Evolutionary conservation across 2,329 filamentous ascomycete species (phyloP), one percentile per base, ranked within the genome.

Genomic region (Pseudocercospora ulei): DNA sequence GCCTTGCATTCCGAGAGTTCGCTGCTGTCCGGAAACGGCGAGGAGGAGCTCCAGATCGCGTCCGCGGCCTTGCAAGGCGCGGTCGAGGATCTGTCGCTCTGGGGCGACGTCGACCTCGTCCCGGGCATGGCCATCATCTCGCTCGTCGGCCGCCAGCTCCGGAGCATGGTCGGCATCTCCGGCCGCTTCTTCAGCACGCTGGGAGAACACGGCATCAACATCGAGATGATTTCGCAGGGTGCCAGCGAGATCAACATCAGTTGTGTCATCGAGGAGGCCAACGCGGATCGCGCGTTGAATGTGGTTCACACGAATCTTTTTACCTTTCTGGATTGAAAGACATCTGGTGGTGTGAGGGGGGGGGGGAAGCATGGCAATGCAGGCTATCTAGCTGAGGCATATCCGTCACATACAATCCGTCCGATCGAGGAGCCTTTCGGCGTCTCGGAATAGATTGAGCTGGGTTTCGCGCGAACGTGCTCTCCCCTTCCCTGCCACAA

Each of bases 211-310:
- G 82, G 83, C 54, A 79, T 98, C 58, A 98, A 98, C 61, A 85
- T 98, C 53, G 90, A 98, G 66, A 98, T 98, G 90, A 98, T 98
- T 52, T 94, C 85, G 14, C 90, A 98, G 67, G 90, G 90, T 55
- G 90, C 90, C 16, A 88, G 87, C 60, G 90, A 98, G 68, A 98
- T 98, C 65, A 98, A 96, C 62, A 98, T 98, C 44, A 94, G 86
- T 7, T 98, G 90, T 58, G 90, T 98, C 29, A 93, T 98, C 59
- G 85, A 92, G 55, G 84, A 85, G 51, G 72, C 79, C 50, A 86
- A 96, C 58, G 87, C 90, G 13, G 85, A 87, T 52, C 77, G 90
- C 51, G 90, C 90, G 19, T 81, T 98, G 71, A 96, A 92, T 60
- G 85, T 96, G 56, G 72, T 98, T 49, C 90, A 98, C 61, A 96